Percentiles rank a stretch among this genome's conserved stretches.
phyloP scores from a whole-genome alignment of 2,329 filamentous ascomycete species.

The Aureobasidium sp. region DNA sequence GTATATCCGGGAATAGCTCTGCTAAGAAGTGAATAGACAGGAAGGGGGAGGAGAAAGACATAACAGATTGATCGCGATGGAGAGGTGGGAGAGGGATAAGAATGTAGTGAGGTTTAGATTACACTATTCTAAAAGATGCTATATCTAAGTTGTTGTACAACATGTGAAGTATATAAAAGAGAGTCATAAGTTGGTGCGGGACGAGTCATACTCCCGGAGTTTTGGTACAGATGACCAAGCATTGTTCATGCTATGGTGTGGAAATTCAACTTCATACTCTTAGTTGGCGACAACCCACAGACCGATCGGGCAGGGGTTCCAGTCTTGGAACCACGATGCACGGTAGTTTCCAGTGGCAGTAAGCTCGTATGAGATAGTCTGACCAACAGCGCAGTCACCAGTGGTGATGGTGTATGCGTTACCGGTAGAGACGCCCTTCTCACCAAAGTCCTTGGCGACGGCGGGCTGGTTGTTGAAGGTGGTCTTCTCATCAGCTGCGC shows the following conservation, averaged over 20 bases:
- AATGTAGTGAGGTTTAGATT: background rate
- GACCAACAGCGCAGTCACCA: constrained; percentile 19
- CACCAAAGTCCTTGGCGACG: constrained; percentile 10
- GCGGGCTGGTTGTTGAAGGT: constrained; percentile 23
- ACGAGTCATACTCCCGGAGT: background rate
- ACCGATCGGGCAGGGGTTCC: constrained; percentile 12
- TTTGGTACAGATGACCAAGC: background rate
- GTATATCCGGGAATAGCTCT: no score
- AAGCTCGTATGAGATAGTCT: constrained; percentile 18
- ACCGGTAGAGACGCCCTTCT: constrained; percentile 16
- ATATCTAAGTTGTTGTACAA: background rate
- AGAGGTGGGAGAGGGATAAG: no score
- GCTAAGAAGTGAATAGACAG: no score
- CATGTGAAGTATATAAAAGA: background rate
- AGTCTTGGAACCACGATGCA: constrained; percentile 19
- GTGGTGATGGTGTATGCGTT: constrained; percentile 22
- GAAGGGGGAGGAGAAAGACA: no score
- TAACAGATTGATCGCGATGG: no score
- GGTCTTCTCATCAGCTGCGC: constrained; percentile 38
- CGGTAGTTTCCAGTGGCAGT: constrained; percentile 15
- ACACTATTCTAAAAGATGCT: background rate
- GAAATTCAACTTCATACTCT: background rate
- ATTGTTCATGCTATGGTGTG: background rate
- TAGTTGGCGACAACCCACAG: constrained; percentile 12
- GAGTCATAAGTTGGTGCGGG: constrained; percentile 2